Conservation (phyloP, 352 stramenopile species). For the Phytophthora tubulina region DNA sequence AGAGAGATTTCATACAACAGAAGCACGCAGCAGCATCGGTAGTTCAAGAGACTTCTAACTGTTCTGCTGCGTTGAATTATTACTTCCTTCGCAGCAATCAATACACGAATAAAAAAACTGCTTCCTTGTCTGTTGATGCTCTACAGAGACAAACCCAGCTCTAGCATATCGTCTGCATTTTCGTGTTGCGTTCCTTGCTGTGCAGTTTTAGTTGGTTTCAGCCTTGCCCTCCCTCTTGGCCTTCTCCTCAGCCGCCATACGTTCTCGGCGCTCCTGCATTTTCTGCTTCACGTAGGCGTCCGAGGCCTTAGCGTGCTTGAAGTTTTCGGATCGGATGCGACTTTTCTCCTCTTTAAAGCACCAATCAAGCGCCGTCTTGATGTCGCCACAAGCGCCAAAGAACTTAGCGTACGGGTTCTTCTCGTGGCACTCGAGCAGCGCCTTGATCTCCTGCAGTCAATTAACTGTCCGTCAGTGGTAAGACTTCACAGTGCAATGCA, state of each 20-base stretch:
- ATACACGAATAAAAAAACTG: conserved; percentile 27
- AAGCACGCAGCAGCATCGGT: conserved; percentile 7
- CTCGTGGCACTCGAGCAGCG: conserved; percentile 75
- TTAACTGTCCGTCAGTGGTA: not conserved
- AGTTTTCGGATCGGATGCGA: conserved; percentile 68
- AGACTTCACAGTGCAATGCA: not conserved
- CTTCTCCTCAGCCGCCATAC: conserved; percentile 40
- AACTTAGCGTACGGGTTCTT: conserved; percentile 85
- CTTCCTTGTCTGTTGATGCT: not conserved
- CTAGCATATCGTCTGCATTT: not conserved
- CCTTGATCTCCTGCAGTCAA: conserved; percentile 70
- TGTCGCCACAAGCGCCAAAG: conserved; percentile 72
- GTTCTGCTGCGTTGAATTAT: conserved; percentile 27
- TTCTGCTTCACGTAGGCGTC: conserved; percentile 81
- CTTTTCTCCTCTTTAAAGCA: conserved; percentile 85
- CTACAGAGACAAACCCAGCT: not conserved
- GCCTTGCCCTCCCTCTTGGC: conserved; percentile 19
- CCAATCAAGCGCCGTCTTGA: conserved; percentile 80
- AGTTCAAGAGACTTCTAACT: conserved; percentile 8
- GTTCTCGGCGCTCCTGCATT: conserved; percentile 76
- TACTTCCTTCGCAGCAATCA: conserved; percentile 28
- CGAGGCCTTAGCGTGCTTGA: conserved; percentile 70
- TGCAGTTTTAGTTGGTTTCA: conserved; percentile 20
- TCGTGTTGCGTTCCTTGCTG: conserved; percentile 12
- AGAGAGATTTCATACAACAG: conserved; percentile 20